Evolutionary conservation across 2,329 filamentous ascomycete genomes (phyloP).

Genomic region (Monilinia aucupariae): DNA sequence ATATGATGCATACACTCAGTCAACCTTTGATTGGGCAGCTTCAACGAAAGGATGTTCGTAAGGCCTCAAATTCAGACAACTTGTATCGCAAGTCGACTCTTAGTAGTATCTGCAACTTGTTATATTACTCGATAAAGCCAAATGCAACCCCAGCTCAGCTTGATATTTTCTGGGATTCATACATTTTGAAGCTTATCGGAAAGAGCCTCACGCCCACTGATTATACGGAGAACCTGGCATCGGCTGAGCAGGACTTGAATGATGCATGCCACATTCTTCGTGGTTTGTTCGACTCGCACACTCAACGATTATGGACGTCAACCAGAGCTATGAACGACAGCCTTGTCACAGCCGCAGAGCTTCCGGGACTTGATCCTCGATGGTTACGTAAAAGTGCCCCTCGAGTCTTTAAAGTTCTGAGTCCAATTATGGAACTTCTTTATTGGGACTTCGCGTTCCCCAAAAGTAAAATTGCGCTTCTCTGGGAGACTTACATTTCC

Average conservation of each 20-base stretch:
- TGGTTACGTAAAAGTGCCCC: constrained; percentile 74
- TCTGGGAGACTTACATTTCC: constrained; percentile 58
- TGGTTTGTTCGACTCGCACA: constrained; percentile 59
- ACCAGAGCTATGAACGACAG: constrained; percentile 60
- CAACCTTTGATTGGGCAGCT: constrained; percentile 66
- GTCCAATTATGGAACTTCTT: constrained; percentile 54
- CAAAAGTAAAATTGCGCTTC: constrained; percentile 47
- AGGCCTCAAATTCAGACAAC: constrained; percentile 43
- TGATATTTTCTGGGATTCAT: constrained; percentile 73
- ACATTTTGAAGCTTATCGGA: constrained; percentile 59
- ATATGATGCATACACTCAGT: constrained; percentile 57
- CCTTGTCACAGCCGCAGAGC: constrained; percentile 53
- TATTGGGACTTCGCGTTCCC: constrained; percentile 58
- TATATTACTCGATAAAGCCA: constrained; percentile 78
- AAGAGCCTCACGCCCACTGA: constrained; percentile 44
- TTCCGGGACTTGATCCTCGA: constrained; percentile 77
- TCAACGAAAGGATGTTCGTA: constrained; percentile 51
- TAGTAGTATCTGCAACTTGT: constrained; percentile 70
- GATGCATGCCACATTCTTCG: constrained; percentile 65
- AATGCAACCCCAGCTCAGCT: constrained; percentile 58
- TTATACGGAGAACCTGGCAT: constrained; percentile 36
- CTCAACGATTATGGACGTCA: constrained; percentile 63
- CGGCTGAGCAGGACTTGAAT: constrained; percentile 45
- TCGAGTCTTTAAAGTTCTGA: constrained; percentile 58
- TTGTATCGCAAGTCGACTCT: constrained; percentile 53